Evolutionary conservation across 805 yeast genomes (phyloP), one percentile per base, ranked within the genome.

Genomic region (Saccharomycodes ludwigii): DNA sequence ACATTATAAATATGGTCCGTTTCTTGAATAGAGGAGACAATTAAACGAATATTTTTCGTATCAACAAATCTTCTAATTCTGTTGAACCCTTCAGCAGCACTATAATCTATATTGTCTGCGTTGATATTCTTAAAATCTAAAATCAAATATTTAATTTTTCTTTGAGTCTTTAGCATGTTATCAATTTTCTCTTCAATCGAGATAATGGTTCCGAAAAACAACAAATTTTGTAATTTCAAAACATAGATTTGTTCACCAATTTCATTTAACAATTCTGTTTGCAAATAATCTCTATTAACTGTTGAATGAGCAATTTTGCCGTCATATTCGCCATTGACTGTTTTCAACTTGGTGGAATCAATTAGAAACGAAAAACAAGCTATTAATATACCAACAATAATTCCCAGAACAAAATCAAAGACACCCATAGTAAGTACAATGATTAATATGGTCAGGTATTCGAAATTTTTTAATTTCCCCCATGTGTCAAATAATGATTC

Each of bases 341-440:
- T 85, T 19, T 91, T 83, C 27, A 76, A 68, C 25, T 83, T 71
- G 2, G 94, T 85, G 14, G 94, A 91, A 41, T 82, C 93, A 29
- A 86, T 78, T n/a, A 91, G 83, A 59, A 86, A 91, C n/a, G 91
- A 80, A 46, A 88, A 68, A 52, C 95, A 86, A 0, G 98, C 97
- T 34, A 91, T 64, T 21, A 91, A 60, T 17, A 88, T 79, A 30
- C 98, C 98, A 13, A 78, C 86, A 34, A 88, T 59, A 19, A 91
- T 83, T 36, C 98, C 98, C 41, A 75, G 69, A 7, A 91, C 97
- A 52, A 91, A 91, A 58, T 91, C 98, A 68, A 83, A 78, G 2
- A 80, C 76, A 3, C 97, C 97, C 97, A 91, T 91, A 0, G 86
- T 77, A 19, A 84, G 58, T n/a, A 93, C 94, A 43, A 91, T 91